Conservation (phyloP, 495 filamentous ascomycete species). For the Parachaetomium inaequale region DNA sequence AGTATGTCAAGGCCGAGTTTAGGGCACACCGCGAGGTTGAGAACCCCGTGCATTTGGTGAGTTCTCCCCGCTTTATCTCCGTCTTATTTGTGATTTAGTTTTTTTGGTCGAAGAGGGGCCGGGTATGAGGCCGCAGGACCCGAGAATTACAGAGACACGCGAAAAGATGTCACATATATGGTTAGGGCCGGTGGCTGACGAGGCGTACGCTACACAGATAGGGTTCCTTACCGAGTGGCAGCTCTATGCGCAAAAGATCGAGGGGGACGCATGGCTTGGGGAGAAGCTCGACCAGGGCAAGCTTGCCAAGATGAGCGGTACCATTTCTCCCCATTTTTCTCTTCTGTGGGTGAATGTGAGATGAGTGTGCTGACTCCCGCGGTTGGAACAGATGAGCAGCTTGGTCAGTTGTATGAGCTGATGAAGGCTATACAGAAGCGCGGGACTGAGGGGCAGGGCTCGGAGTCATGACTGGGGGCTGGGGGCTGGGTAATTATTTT, state of each 20-base stretch:
- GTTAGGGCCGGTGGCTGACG: not conserved
- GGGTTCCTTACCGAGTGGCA: constrained; percentile 98
- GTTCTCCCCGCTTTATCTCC: constrained; percentile 21
- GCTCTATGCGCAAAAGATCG: constrained; percentile 83
- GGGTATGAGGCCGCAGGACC: no score
- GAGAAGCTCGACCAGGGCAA: constrained; percentile 73
- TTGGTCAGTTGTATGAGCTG: constrained; percentile 90
- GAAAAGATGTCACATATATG: not conserved
- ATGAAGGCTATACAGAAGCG: constrained; percentile 77
- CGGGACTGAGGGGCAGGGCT: constrained; percentile 40
- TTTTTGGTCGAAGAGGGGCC: no score
- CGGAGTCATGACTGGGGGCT: not conserved
- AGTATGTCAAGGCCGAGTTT: constrained; percentile 90
- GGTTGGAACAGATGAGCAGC: constrained; percentile 72
- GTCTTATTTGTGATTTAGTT: not conserved
- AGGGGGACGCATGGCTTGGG: constrained; percentile 77
- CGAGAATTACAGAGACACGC: no score
- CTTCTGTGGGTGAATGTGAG: not conserved
- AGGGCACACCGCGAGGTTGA: constrained; percentile 74
- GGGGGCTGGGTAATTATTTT: no score
- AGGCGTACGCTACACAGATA: constrained; percentile 51
- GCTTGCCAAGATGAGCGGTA: constrained; percentile 94
- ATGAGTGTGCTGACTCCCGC: not conserved
- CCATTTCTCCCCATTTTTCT: not conserved
- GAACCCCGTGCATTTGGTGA: constrained; percentile 87